Evolutionary conservation across 2,329 filamentous ascomycete species (phyloP), one percentile per base, ranked within the genome.

Genomic region (Apiospora sp.): DNA sequence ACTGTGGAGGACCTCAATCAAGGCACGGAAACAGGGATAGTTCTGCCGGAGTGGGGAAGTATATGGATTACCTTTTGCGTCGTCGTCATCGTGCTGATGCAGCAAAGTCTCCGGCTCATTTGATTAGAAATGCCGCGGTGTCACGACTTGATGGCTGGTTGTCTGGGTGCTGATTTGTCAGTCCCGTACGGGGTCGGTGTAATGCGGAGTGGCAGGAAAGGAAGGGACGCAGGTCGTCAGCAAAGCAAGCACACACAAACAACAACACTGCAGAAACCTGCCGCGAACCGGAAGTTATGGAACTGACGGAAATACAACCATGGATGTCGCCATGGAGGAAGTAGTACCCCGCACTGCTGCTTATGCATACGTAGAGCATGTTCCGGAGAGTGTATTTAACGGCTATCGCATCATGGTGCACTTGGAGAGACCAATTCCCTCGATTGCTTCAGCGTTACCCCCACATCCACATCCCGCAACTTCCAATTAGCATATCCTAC

Each of bases 221-320:
- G 22, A 8, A 6, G 22, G 27, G 27, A 30, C 37, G 54, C 54
- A 61, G 54, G 30, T 30, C 54, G 54, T 30, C 54, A 12, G 49
- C 27, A 22, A 22, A n/a, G n/a, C 49, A 24, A 58, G 24, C 51
- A 34, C 27, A 34, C 14, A 19, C 7, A 4, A 6, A 34, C 30
- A 37, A 34, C 30, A 37, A 22, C n/a, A 6, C 30, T 14, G 58
- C 41, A 64, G 58, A n/a, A 34, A 22, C n/a, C 12, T 41, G 22
- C 30, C 19, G 58, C 34, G 34, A 19, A 34, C 34, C 58, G 58
- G 34, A 64, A 64, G 34, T 41, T 64, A 41, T 64, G 58, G 58
- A 41, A 64, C 58, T 64, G 58, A 64, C 19, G 58, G 58, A 34
- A 64, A 64, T 41, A 8, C 58, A n/a, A 41, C 58, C 58, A 13